phyloP scores from a whole-genome alignment of 805 yeast genomes.

The Isabelozyma pseudorhagii region DNA sequence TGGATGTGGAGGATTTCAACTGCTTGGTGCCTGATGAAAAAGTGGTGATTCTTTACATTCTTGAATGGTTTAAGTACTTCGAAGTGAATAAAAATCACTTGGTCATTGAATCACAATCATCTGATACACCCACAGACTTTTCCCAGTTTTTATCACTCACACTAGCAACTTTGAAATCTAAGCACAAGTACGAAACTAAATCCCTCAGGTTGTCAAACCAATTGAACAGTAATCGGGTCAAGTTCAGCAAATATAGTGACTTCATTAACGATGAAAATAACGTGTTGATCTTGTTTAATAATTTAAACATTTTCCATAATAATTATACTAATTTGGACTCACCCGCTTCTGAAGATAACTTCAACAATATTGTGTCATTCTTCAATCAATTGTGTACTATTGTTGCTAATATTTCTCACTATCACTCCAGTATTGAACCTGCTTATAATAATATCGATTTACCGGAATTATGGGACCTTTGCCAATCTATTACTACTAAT shows the following conservation, averaged over 20 bases:
- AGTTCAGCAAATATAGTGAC: constrained; percentile 2
- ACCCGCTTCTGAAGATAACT: neutral
- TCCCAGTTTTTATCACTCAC: neutral
- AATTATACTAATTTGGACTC: neutral
- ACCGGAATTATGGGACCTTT: constrained; percentile 10
- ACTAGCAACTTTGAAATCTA: constrained; percentile 13
- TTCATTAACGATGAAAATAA: constrained; percentile 1
- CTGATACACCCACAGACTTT: neutral
- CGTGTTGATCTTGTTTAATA: neutral
- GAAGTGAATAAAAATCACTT: constrained; percentile 12
- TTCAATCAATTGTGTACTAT: constrained; percentile 1
- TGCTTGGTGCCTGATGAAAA: constrained; percentile 56
- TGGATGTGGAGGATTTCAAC: constrained; percentile 54
- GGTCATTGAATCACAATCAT: neutral
- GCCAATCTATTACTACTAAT: constrained; percentile 8
- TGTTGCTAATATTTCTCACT: constrained; percentile 5
- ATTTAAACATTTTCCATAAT: neutral
- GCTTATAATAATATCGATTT: constrained; percentile 9
- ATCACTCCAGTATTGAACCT: constrained; percentile 4
- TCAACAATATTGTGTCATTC: neutral
- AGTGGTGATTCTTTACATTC: constrained; percentile 53
- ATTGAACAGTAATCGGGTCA: constrained; percentile 9
- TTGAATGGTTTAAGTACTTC: constrained; percentile 53
- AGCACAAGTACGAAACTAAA: constrained; percentile 28
- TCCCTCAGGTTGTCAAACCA: constrained; percentile 27